Evolutionary conservation across 1,284 basidiomycete genomes (phyloP).

Genomic region (Malassezia obtusa): DNA sequence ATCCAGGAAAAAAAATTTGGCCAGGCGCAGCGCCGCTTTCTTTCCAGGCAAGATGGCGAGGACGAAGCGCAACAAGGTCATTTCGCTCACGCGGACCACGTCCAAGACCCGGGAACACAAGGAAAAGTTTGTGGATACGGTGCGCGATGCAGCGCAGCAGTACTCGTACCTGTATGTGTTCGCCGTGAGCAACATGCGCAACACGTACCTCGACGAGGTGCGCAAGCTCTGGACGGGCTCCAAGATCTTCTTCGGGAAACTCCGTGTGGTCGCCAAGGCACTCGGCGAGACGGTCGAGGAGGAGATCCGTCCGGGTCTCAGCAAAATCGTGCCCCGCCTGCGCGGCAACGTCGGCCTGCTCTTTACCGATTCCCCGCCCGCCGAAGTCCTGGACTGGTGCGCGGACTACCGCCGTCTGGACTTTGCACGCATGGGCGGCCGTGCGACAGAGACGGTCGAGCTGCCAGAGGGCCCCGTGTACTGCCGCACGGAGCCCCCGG

Average conservation of each 20-base stretch:
- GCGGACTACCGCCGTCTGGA: constrained; percentile 77
- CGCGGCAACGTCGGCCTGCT: constrained; percentile 86
- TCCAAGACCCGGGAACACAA: constrained; percentile 62
- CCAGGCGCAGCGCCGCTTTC: background rate
- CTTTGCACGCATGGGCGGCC: constrained; percentile 80
- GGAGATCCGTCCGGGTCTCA: constrained; percentile 71
- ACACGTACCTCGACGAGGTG: constrained; percentile 85
- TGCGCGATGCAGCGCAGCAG: constrained; percentile 55
- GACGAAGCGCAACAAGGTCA: constrained; percentile 49
- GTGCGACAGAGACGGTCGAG: constrained; percentile 63
- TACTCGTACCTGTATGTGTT: constrained; percentile 94
- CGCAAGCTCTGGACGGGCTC: constrained; percentile 78
- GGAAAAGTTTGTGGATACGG: constrained; percentile 68
- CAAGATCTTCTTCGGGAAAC: constrained; percentile 76
- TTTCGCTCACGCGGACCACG: constrained; percentile 54
- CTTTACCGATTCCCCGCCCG: constrained; percentile 76
- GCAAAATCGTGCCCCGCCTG: constrained; percentile 75
- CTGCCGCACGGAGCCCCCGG: constrained; percentile 41
- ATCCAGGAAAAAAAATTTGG: constrained; percentile 1
- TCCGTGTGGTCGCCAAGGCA: constrained; percentile 89
- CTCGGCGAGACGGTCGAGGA: constrained; percentile 78
- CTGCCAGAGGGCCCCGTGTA: constrained; percentile 57
- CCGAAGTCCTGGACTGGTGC: constrained; percentile 91
- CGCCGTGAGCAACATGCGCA: constrained; percentile 86
- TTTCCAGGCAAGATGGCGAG: constrained; percentile 41